A percentile compares a stretch with the other conserved stretches of the same genome.
Evolutionary conservation across 1,284 basidiomycete species (phyloP).

Genomic region (Marasmius tenuissimus): DNA sequence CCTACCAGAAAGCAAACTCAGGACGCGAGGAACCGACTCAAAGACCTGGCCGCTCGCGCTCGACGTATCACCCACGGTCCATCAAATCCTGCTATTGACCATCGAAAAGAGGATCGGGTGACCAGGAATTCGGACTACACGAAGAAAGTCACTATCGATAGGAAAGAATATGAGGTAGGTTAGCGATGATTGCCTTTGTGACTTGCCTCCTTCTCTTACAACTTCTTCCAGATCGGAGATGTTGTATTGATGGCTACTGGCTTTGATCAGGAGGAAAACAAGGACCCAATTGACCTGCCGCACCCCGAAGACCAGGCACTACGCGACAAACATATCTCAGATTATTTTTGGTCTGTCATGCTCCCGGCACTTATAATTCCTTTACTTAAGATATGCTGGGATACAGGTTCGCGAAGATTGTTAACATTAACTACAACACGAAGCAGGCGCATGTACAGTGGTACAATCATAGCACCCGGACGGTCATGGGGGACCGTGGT

Average conservation of each 20-base stretch:
- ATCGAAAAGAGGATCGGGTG: slow-evolving; percentile 26
- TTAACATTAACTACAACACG: slow-evolving; percentile 45
- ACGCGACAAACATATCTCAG: slow-evolving; percentile 36
- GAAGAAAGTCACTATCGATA: slow-evolving; percentile 34
- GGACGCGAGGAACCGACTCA: slow-evolving; percentile 20
- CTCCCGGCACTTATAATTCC: background rate
- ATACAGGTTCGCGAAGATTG: slow-evolving; percentile 64
- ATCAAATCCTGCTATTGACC: slow-evolving; percentile 13
- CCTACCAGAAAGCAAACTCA: slow-evolving; percentile 14
- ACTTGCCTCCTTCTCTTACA: background rate
- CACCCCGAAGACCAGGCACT: slow-evolving; percentile 31
- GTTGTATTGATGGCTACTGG: slow-evolving; percentile 49
- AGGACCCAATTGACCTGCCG: slow-evolving; percentile 14
- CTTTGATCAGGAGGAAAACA: slow-evolving; percentile 16
- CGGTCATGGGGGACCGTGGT: slow-evolving; percentile 54
- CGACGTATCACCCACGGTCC: background rate
- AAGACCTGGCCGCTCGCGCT: slow-evolving; percentile 2
- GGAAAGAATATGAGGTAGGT: slow-evolving; percentile 34
- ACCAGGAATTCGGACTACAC: slow-evolving; percentile 25
- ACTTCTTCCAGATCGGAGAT: slow-evolving; percentile 50
- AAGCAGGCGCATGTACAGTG: slow-evolving; percentile 62
- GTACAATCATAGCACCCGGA: slow-evolving; percentile 61
- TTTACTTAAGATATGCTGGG: background rate
- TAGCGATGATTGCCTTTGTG: background rate
- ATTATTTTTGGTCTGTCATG: slow-evolving; percentile 59